Evolutionary conservation across 352 stramenopile species (phyloP), one percentile per base, ranked within the genome.

Genomic region (Saprolegnia diclina): DNA sequence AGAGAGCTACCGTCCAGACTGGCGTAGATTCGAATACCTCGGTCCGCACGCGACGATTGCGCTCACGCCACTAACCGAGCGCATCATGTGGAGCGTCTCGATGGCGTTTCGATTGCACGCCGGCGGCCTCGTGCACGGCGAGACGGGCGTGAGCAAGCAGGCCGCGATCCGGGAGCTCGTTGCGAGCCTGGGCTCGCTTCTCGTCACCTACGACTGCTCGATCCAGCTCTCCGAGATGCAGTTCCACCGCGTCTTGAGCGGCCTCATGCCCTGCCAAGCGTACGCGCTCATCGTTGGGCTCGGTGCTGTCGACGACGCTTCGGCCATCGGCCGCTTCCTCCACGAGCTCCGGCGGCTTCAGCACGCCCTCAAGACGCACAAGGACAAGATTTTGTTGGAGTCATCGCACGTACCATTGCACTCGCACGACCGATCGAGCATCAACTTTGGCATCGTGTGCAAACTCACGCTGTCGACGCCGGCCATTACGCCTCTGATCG

Each of bases 21-120:
- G 42, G 24, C 16, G 11, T 59, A 69, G 63, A 18, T 69, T 61
- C 42, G 79, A 79, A 5, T 91, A 87, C 37, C 56, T 88, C 0
- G 77, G 81, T 5, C 73, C 72, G 22, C 82, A 86, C 53, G 42
- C 66, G 4, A 72, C 66, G 56, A 72, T 76, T 16, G 77, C 89
- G 4, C 46, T 91, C 21, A 89, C 76, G 64, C 81, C 83, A 44
- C 50, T 91, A 10, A 87, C 80, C 45, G 81, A 87, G 42, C 80
- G 80, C 29, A 77, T 80, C 1, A 42, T 91, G 19, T 42, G 89
- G 3, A 77, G 74, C 1, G 80, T 91, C 67, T 89, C 79, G 45
- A 71, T 75, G 0, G 79, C 81, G n/a, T 56, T 89, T 42, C 77
- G 80, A 1, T 65, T 89, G 5, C 78, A 89, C 69, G 65, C 79